phyloP scores from a whole-genome alignment of 2,329 filamentous ascomycete species.

The Fusarium sororula region DNA sequence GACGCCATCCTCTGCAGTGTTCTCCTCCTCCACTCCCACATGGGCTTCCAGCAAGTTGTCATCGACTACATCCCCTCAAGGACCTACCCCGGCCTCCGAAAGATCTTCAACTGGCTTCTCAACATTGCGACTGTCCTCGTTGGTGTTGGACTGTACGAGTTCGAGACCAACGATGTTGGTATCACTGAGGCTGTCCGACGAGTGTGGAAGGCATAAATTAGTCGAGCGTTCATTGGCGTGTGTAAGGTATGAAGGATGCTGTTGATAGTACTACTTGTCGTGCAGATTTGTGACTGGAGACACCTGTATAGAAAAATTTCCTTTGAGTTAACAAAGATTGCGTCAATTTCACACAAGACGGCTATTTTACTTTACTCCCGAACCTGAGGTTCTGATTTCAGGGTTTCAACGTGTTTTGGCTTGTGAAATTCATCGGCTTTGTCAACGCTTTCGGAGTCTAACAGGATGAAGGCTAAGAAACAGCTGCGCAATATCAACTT shows the following conservation, averaged over 20 bases:
- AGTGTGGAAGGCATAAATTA: conserved; percentile 81
- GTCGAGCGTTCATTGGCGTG: not conserved
- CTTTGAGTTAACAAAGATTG: conserved; percentile 34
- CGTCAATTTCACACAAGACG: conserved; percentile 18
- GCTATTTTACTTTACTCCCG: not conserved
- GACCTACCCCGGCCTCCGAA: conserved; percentile 73
- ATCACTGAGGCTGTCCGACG: conserved; percentile 88
- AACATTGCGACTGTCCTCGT: conserved; percentile 82
- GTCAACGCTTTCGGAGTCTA: not conserved
- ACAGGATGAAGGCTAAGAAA: not conserved
- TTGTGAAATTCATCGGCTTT: not conserved
- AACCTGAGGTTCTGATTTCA: not conserved
- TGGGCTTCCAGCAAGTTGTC: conserved; percentile 91
- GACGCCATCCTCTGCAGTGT: conserved; percentile 87
- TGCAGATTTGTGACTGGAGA: conserved; percentile 36
- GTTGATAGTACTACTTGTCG: conserved; percentile 31
- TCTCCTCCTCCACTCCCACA: conserved; percentile 91
- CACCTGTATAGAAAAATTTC: conserved; percentile 44
- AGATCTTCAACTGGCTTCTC: conserved; percentile 78
- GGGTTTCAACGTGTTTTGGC: not conserved
- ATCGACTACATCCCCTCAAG: conserved; percentile 88
- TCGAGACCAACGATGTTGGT: conserved; percentile 98
- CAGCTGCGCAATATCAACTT: not conserved
- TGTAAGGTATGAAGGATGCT: conserved; percentile 19
- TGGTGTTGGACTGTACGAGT: conserved; percentile 93